These are phyloP conservation scores for Cercophora samala DNA, from an alignment of 495 filamentous ascomycete genomes.

Conservation along the genomic window DNA sequence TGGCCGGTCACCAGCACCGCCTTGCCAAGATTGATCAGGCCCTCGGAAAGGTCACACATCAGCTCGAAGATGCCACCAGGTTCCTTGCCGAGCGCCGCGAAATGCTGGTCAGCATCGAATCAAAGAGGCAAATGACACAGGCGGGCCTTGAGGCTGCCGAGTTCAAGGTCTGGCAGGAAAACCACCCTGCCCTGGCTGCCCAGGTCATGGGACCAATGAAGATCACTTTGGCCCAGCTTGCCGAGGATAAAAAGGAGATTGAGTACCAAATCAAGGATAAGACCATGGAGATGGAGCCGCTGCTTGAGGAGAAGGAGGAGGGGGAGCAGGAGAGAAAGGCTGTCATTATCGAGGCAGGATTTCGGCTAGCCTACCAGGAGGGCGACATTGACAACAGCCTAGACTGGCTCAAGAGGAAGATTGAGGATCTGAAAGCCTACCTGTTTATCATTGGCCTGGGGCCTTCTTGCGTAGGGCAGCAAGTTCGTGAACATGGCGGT, in stretches of 20 bases:
- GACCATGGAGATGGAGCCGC: not conserved
- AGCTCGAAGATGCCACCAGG: not conserved
- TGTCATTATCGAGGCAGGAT: not conserved
- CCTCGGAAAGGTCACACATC: not conserved
- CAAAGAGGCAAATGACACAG: not conserved
- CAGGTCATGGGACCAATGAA: not conserved
- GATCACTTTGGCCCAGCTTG: not conserved
- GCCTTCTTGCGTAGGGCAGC: not conserved
- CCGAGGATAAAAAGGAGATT: not conserved
- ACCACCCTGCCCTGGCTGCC: not conserved
- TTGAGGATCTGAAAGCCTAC: not conserved
- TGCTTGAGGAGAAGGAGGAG: not conserved
- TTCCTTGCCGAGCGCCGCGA: not conserved
- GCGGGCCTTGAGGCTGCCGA: not conserved
- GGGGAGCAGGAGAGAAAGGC: not conserved
- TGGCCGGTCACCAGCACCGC: not conserved
- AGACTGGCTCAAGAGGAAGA: not conserved
- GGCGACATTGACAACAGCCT: not conserved
- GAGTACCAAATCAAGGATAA: not conserved
- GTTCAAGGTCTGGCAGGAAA: not conserved
- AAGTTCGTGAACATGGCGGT: not conserved
- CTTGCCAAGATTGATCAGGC: not conserved
- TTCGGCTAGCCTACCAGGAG: not conserved
- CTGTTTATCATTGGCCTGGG: not conserved
- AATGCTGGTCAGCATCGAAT: not conserved